phyloP scores from a whole-genome alignment of 2,329 filamentous ascomycete genomes.

The Fusarium sarcochroum region DNA sequence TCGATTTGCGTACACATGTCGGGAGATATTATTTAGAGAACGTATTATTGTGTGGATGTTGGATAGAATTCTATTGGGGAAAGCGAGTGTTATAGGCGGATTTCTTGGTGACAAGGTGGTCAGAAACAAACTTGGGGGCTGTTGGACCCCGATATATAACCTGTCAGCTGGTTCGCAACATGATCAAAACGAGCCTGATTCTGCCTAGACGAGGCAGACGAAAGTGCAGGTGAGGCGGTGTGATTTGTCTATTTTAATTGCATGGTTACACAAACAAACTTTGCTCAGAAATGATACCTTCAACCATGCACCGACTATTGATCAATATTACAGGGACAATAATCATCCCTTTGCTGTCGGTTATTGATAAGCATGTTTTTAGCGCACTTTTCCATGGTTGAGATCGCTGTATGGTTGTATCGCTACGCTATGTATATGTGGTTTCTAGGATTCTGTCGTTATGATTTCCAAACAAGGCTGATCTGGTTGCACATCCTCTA shows the following conservation, averaged over 20 bases:
- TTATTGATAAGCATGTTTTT: constrained; percentile 5
- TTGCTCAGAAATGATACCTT: constrained; percentile 24
- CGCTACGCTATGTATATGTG: background rate
- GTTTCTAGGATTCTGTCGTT: background rate
- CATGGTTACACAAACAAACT: constrained; percentile 24
- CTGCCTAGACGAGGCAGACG: constrained; percentile 37
- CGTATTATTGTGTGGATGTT: constrained; percentile 1
- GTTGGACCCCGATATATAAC: constrained; percentile 31
- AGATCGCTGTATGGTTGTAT: constrained; percentile 4
- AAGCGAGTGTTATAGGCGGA: background rate
- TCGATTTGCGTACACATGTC: constrained; percentile 39
- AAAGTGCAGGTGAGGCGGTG: constrained; percentile 32
- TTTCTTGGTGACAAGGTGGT: background rate
- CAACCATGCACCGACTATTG: background rate
- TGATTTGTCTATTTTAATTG: constrained; percentile 26
- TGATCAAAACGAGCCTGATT: constrained; percentile 25
- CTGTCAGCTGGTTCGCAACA: constrained; percentile 39
- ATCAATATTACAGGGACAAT: constrained; percentile 4
- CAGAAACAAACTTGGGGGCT: constrained; percentile 11
- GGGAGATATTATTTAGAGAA: background rate
- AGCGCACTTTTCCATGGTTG: background rate
- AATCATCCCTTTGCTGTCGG: background rate
- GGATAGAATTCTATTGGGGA: background rate
- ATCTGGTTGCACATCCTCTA: background rate
- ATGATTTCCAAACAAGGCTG: constrained; percentile 8